Base-by-base conservation (phyloP, 352 stramenopile genomes). In the Phytopythium mirpurense region DNA sequence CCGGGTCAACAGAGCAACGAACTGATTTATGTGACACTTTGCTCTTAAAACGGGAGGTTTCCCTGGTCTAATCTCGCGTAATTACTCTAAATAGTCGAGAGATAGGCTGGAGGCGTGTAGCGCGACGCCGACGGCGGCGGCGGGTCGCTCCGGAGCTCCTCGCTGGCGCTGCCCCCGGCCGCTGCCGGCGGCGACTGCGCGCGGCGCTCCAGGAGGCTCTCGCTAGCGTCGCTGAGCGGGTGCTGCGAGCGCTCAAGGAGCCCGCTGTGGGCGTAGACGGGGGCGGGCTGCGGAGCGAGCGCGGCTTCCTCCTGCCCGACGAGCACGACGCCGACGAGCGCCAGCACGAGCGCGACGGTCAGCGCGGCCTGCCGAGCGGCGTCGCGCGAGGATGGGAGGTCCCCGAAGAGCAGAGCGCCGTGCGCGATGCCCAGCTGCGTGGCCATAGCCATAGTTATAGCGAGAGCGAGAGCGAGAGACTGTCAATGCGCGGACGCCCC, bases 381-480 rank as follows among this genome's bases (percentile, higher is more conserved):
- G 14, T 43, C 32, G 36, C 9, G n/a, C 10, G 16, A 23, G 21
- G 5, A 26, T 16, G 45, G 46, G 21, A 65, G 48, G 32, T 70
- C 59, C 2, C 41, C 38, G 18, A 70, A 70, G 43, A 70, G 24
- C n/a, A 56, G 15, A 3, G 15, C 27, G 21, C 59, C 62, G 29
- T 70, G 62, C 1, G 59, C 8, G 2, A 56, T 38, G 5, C 59
- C 51, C 11, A 57, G 44, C 62, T 70, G 37, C 16, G 26, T 16
- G 7, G n/a, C 10, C 15, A n/a, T 36, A 19, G 9, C 36, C 43
- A 8, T 43, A 23, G 21, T 19, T 31, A 35, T 50, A 16, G 37
- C n/a, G 29, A 14, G 14, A 50, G 1, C 43, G 24, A 15, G 9
- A n/a, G n/a, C n/a, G n/a, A n/a, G n/a, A n/a, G n/a, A n/a, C n/a